These are phyloP conservation scores for Apocynum venetum DNA, from an alignment of 257 asterid species.

Conservation along the genomic window DNA sequence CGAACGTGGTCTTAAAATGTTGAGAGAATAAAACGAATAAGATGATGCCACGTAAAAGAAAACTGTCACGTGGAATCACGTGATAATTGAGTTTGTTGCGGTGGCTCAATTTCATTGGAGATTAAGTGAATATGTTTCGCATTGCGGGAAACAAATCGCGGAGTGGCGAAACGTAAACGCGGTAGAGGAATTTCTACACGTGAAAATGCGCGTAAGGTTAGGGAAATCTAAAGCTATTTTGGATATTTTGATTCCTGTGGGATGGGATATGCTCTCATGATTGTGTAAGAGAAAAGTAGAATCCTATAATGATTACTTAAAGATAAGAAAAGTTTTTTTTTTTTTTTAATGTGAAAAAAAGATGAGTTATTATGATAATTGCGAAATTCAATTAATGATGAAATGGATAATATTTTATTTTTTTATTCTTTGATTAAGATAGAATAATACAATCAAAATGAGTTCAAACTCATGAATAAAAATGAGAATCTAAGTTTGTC, in stretches of 20 bases:
- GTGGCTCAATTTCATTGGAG: constrained; percentile 31
- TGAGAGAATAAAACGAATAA: constrained; percentile 7
- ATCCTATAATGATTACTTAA: no score
- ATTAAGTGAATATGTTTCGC: background rate
- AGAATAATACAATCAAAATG: no score
- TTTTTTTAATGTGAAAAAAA: no score
- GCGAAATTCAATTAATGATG: no score
- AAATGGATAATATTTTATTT: no score
- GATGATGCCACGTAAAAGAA: constrained; percentile 22
- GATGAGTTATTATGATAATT: no score
- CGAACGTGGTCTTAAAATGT: background rate
- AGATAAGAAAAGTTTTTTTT: no score
- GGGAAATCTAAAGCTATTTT: constrained; percentile 15
- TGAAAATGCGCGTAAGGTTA: constrained; percentile 43
- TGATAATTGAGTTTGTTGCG: background rate
- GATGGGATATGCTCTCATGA: background rate
- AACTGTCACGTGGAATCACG: background rate
- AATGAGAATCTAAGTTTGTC: no score
- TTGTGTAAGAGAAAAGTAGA: background rate
- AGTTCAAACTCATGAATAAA: no score
- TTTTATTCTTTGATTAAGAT: no score
- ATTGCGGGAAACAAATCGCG: constrained; percentile 2
- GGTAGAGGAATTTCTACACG: constrained; percentile 50
- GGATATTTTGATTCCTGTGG: background rate
- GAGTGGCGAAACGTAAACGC: constrained; percentile 35